Evolutionary conservation across 2,329 filamentous ascomycete species (phyloP).

Genomic region (Monosporascus sp.): DNA sequence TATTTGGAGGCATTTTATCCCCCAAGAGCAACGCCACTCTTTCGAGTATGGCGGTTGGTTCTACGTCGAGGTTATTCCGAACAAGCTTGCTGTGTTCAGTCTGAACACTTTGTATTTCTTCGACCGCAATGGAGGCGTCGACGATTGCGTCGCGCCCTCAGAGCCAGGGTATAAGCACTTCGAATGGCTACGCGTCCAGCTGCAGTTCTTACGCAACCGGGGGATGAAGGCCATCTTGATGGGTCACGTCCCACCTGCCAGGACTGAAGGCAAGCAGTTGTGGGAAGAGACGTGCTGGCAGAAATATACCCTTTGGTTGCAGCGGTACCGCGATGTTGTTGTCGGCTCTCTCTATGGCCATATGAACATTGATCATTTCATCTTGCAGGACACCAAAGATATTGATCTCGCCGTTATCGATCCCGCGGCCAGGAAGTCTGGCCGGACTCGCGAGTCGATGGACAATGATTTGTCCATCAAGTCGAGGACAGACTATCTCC

Average conservation of each 20-base stretch:
- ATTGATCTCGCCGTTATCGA: slow-evolving; percentile 54
- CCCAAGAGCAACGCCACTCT: slow-evolving; percentile 83
- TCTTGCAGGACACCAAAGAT: slow-evolving; percentile 79
- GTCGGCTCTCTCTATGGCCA: slow-evolving; percentile 79
- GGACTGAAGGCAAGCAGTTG: slow-evolving; percentile 74
- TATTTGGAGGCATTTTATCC: slow-evolving; percentile 84
- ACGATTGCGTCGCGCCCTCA: slow-evolving; percentile 72
- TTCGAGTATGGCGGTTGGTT: slow-evolving; percentile 96
- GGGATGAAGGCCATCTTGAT: slow-evolving; percentile 93
- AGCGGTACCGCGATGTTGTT: slow-evolving; percentile 87
- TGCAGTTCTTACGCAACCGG: slow-evolving; percentile 74
- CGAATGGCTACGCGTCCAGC: slow-evolving; percentile 89
- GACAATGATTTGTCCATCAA: slow-evolving; percentile 54
- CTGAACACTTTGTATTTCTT: slow-evolving; percentile 97
- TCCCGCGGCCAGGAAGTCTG: slow-evolving; percentile 21
- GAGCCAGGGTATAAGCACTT: slow-evolving; percentile 93
- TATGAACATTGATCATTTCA: slow-evolving; percentile 98
- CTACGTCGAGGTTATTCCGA: slow-evolving; percentile 83
- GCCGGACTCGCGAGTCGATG: slow-evolving; percentile 30
- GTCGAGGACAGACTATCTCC: slow-evolving; percentile 75
- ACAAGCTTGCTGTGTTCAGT: slow-evolving; percentile 82
- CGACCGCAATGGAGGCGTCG: slow-evolving; percentile 84
- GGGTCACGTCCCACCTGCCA: slow-evolving; percentile 88
- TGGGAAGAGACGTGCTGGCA: slow-evolving; percentile 99
- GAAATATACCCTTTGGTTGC: slow-evolving; percentile 87